Conservation (phyloP, 2,329 filamentous ascomycete genomes). For the Sporothrix dimorphospora region DNA sequence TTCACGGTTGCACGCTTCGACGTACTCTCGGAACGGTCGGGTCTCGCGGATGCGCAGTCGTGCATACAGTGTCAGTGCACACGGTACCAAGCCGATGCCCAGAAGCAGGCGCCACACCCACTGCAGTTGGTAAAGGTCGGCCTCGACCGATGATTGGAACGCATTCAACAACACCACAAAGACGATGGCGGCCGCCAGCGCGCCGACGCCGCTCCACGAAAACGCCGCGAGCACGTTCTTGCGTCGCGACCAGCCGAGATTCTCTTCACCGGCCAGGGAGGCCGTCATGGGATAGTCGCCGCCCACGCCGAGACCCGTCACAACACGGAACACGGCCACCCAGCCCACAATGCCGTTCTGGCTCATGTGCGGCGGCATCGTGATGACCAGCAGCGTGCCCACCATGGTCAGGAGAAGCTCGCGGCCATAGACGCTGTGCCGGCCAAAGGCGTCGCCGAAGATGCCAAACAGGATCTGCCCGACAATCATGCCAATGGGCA, state of each 20-base stretch:
- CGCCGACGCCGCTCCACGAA: conserved; percentile 9
- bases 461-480: conserved; percentile 66
- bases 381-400: conserved; percentile 2
- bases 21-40: background rate
- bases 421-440: conserved; percentile 41
- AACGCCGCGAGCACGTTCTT: background rate
- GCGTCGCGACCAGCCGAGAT: conserved; percentile 2
- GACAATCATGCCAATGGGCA: conserved; percentile 65
- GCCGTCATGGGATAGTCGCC: conserved; percentile 9
- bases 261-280: conserved; percentile 2
- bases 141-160: background rate
- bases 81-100: background rate
- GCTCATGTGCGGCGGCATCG: background rate
- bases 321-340: conserved; percentile 24
- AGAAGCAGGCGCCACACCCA: background rate
- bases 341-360: background rate
- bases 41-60: background rate
- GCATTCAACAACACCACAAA: background rate
- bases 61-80: conserved; percentile 1
- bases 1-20: background rate
- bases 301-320: conserved; percentile 30
- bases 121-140: background rate
- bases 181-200: background rate
- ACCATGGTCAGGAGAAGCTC: background rate
- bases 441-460: conserved; percentile 64